Conservation (phyloP, 495 filamentous ascomycete species). For the Podospora bellae-mahoneyi region DNA sequence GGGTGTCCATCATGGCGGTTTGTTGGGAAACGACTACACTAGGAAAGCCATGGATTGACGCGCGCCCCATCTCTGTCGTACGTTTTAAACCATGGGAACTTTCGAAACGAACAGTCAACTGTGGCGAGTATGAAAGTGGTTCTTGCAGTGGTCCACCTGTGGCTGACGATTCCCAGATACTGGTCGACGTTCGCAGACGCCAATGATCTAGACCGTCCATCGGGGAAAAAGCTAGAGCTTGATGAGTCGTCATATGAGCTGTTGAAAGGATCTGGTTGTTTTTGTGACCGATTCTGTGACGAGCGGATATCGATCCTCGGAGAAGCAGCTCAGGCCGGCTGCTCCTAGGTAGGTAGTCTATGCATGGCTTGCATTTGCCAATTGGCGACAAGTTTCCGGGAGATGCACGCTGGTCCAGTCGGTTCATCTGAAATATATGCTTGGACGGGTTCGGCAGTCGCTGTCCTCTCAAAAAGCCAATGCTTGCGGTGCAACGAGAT, state of each 20-base stretch:
- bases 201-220: background rate
- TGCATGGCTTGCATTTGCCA: too few species aligned
- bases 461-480: too few species aligned
- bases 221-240: background rate
- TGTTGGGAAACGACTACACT: background rate
- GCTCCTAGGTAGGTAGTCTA: too few species aligned
- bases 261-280: background rate
- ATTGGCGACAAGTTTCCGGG: too few species aligned
- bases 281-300: background rate
- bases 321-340: background rate
- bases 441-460: too few species aligned
- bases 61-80: too few species aligned
- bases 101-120: background rate
- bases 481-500: too few species aligned
- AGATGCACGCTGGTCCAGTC: too few species aligned
- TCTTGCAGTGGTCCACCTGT: too few species aligned
- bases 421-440: too few species aligned
- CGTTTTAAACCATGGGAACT: background rate
- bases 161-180: too few species aligned
- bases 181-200: too few species aligned
- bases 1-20: background rate
- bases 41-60: background rate
- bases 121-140: background rate
- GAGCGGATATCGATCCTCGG: background rate
- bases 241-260: background rate